Evolutionary conservation across 176 grass and related monocot species (phyloP).

Genomic region (Coix lacrymajobi): DNA sequence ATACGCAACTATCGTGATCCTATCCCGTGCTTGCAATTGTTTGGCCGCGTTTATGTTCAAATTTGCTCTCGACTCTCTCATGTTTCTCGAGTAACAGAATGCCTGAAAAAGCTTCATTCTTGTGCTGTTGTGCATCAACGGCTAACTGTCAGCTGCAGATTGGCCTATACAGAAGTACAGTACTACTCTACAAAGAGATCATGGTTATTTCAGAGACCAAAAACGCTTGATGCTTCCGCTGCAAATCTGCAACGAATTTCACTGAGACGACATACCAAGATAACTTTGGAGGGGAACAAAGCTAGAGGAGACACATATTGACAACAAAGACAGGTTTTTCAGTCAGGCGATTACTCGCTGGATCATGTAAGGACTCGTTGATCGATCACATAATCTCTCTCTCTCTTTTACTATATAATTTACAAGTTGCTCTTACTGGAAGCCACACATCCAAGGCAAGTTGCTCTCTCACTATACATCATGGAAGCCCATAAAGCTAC

Average conservation of each 20-base stretch:
- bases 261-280: background rate
- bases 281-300: background rate
- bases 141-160: background rate
- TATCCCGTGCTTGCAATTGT: background rate
- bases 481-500: background rate
- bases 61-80: background rate
- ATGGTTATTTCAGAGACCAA: background rate
- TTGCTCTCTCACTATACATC: background rate
- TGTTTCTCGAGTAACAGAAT: background rate
- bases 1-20: background rate
- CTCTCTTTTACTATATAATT: conserved; percentile 22
- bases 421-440: conserved; percentile 27
- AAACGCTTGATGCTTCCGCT: background rate
- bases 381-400: conserved; percentile 12
- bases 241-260: background rate
- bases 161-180: background rate
- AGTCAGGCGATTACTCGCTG: background rate
- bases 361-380: conserved; percentile 12
- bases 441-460: background rate
- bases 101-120: background rate
- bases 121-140: background rate
- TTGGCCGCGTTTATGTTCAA: background rate
- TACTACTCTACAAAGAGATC: background rate
- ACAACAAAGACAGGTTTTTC: background rate
- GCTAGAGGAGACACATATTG: background rate